Evolutionary conservation across 257 asterid species (phyloP).

Genomic region (Gentiana dahurica): DNA sequence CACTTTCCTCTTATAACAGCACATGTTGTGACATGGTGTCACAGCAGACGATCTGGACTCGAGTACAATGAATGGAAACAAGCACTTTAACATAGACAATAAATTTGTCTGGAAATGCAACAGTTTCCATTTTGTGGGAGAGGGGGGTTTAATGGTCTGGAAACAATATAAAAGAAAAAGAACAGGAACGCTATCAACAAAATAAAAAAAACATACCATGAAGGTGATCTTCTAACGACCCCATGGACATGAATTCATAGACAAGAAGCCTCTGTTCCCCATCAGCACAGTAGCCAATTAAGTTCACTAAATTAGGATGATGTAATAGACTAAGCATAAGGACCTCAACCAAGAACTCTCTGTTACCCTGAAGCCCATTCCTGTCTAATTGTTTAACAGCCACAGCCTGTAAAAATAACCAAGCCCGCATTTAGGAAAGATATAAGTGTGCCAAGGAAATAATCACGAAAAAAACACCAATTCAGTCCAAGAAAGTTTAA

Average conservation of each 20-base stretch:
- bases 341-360: conserved; percentile 96
- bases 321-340: conserved; percentile 98
- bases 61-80: no score
- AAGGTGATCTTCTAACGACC: conserved; percentile 96
- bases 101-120: no score
- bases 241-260: conserved; percentile 95
- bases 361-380: conserved; percentile 96
- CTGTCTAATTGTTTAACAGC: conserved; percentile 98
- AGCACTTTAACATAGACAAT: no score
- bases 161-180: background rate
- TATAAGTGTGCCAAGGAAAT: no score
- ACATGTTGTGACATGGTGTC: no score
- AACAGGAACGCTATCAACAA: conserved; percentile 1
- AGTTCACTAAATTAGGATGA: conserved; percentile 84
- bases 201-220: conserved; percentile 45
- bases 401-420: conserved; percentile 48
- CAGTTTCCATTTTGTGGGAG: no score
- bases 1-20: no score
- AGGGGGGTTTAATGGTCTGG: no score
- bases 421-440: background rate
- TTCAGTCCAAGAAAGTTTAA: background rate
- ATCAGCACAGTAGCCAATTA: conserved; percentile 96
- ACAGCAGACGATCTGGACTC: no score
- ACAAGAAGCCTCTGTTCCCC: conserved; percentile 99
- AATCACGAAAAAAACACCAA: no score